A percentile compares a stretch with the other conserved stretches of the same genome.
phyloP scores from a whole-genome alignment of 306 rosid genomes.

The Gleditsia sinensis region DNA sequence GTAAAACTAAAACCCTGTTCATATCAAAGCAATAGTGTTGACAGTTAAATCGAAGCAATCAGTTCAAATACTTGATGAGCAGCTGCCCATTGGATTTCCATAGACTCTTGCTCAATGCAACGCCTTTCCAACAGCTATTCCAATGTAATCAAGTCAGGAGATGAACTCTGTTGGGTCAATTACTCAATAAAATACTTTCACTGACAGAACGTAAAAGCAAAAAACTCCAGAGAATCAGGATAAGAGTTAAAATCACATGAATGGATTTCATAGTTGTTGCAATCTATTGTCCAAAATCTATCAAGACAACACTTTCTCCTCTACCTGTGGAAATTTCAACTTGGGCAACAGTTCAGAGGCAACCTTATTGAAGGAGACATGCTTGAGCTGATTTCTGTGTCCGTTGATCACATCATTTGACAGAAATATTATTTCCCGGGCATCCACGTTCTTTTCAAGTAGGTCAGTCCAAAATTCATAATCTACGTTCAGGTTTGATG shows the following conservation, averaged over 20 bases:
- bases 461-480: slow-evolving; percentile 61
- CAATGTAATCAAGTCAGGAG: slow-evolving; percentile 17
- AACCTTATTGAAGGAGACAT: slow-evolving; percentile 57
- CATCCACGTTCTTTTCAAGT: slow-evolving; percentile 43
- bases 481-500: slow-evolving; percentile 59
- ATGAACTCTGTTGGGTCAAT: slow-evolving; percentile 25
- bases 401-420: slow-evolving; percentile 50
- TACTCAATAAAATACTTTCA: not conserved
- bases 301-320: slow-evolving; percentile 61
- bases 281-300: slow-evolving; percentile 19
- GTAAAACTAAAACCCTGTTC: slow-evolving; percentile 27
- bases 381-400: slow-evolving; percentile 40
- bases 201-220: slow-evolving; percentile 1
- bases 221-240: slow-evolving; percentile 23
- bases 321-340: slow-evolving; percentile 52
- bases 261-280: slow-evolving; percentile 21
- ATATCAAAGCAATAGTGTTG: slow-evolving; percentile 30
- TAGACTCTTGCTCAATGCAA: slow-evolving; percentile 30
- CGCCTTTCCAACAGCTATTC: slow-evolving; percentile 10
- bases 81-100: slow-evolving; percentile 8
- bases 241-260: slow-evolving; percentile 25
- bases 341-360: slow-evolving; percentile 70
- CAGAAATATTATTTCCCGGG: slow-evolving; percentile 56
- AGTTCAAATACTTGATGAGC: slow-evolving; percentile 28
- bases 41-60: slow-evolving; percentile 21